Base-by-base conservation (phyloP, 2,329 filamentous ascomycete genomes). In the Cadophora sp. region DNA sequence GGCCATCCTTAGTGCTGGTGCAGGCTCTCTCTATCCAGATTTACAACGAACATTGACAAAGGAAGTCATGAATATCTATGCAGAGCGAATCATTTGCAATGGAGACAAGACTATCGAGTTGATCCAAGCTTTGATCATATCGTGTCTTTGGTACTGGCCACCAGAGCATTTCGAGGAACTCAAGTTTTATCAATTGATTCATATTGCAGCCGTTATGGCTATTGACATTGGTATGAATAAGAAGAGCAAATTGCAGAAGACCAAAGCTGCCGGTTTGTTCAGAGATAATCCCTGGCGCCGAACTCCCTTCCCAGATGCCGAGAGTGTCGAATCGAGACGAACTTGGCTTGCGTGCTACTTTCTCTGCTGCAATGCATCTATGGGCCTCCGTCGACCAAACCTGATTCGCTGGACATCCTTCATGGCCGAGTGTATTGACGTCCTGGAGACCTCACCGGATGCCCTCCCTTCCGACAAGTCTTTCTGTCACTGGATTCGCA, bases 1-100 rank as follows among this genome's bases (percentile, higher is more conserved):
- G n/a, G 84, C 91, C 34, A 82, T 93, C 73, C 86, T 94, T 79
- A 74, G 73, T 70, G 86, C 90, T 0, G 88, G 87, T 9, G 86
- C 90, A 5, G 85, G 89, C 4, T 87, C 86, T 11, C 81, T 83
- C 24, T 83, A 84, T 26, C 77, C 77, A 74, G 70, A 75, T 5
- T 72, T 85, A 4, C 82, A 83, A 48, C 77, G 77, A 8, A 73
- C 75, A 29, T 77, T 86, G 46, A 84, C 84, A 64, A 80, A 80
- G 48, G 83, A 86, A 71, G 76, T 85, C 46, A 79, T 86, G 68
- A 80, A 79, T 55, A 77, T 81, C 26, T 85, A 83, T 74, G 82
- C 83, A 8, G 81, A 83, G 19, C 78, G 80, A 43, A 83, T 83
- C 68, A 80, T 86, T 56, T 79, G 82, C 58, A 80, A 82, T 63